phyloP scores from a whole-genome alignment of 2,329 filamentous ascomycete species.

The Cephalotrichum gorgonifer region DNA sequence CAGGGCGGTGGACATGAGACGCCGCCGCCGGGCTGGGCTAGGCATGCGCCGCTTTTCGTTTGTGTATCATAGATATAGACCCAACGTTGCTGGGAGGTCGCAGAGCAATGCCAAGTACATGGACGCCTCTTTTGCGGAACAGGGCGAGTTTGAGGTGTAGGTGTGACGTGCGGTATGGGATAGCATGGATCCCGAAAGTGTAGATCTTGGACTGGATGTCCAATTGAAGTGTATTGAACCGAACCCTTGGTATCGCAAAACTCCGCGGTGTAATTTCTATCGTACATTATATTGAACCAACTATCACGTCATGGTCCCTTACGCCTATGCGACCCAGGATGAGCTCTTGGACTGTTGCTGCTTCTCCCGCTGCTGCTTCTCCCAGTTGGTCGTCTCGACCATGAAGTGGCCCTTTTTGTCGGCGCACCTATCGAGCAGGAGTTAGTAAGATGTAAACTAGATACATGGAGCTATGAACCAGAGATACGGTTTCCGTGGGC shows the following conservation, averaged over 20 bases:
- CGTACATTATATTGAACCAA: not conserved
- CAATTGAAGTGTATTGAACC: no score
- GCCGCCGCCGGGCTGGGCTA: not conserved
- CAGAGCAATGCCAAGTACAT: not conserved
- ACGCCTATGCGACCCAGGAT: not conserved
- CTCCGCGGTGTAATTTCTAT: no score
- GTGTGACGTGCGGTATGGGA: no score
- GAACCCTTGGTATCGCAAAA: no score
- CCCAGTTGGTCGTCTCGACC: conserved; percentile 42
- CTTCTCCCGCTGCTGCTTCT: not conserved
- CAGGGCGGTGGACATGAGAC: not conserved
- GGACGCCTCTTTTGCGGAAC: not conserved
- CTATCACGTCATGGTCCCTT: not conserved
- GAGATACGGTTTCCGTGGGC: not conserved
- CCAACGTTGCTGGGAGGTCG: not conserved
- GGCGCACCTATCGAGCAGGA: conserved; percentile 35
- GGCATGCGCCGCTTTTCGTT: not conserved
- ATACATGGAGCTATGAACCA: not conserved
- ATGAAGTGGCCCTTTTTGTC: conserved; percentile 47
- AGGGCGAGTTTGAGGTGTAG: not conserved
- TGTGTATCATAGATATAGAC: conserved; percentile 7
- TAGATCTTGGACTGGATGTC: no score
- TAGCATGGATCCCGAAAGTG: no score
- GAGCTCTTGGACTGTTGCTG: not conserved
- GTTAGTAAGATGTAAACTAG: not conserved